Evolutionary conservation across 768 basidiomycete genomes (phyloP), one percentile per base, ranked within the genome.

Genomic region (Russula abietina): DNA sequence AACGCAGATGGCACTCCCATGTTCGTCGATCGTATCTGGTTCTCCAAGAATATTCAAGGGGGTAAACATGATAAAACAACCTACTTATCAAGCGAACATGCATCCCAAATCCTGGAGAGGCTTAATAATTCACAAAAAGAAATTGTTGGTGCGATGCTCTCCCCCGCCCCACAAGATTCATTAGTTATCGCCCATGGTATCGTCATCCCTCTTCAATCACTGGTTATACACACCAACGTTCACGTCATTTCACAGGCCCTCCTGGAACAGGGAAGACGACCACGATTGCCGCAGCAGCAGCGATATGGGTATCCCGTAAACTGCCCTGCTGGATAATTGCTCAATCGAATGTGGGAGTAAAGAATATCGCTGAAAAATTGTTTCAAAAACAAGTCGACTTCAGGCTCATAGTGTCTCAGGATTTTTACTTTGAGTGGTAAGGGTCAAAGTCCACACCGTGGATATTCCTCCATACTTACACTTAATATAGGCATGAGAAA

Each of bases 331-430:
- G 88, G 86, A 81, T 92, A 8, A 75, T 89, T 69, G 88, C 90
- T 14, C 87, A 92, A 67, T 88, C 87, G 19, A 92, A 92, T 74
- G 83, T 91, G 50, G 90, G 87, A 16, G 90, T 92, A 30, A 90
- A 90, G 72, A 92, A 92, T 66, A 91, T 92, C 71, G 90, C 88
- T 39, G 82, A 86, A 69, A 88, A 87, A 72, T 73, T 92, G 32
- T 69, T 78, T 38, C 72, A 77, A 19, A 74, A 79, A 67, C 75
- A 74, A 0, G 78, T 89, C 60, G 68, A 80, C 14, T 92, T 86
- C 83, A 83, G 77, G 60, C 77, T 92, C 32, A 28, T 73, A 17
- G 72, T 73, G 1, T 73, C 73, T 9, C 49, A 62, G 17, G 73
- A 73, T 30, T 73, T 73, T 55, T 62, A 68, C 39, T 61, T 66